Evolutionary conservation across 1,284 basidiomycete species (phyloP).

Genomic region (Ustilago cynodontis): DNA sequence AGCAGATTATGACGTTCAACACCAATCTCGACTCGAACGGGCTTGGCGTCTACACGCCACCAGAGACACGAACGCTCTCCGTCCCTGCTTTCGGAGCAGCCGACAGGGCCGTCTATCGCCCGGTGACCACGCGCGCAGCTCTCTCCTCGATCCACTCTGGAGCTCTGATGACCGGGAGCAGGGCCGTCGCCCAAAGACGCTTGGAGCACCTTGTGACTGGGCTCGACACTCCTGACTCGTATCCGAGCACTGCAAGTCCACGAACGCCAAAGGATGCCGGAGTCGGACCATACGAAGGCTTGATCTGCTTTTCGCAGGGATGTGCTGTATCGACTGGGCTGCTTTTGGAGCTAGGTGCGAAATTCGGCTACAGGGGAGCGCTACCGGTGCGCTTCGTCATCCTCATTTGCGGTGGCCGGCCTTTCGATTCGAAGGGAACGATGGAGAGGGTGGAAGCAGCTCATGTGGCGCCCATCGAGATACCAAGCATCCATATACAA

Average conservation of each 20-base stretch:
- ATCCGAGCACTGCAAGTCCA: slow-evolving; percentile 20
- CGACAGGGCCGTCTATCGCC: not conserved
- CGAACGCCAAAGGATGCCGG: slow-evolving; percentile 16
- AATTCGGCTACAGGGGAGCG: not conserved
- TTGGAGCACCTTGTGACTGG: not conserved
- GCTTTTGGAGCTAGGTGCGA: slow-evolving; percentile 16
- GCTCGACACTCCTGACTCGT: slow-evolving; percentile 25
- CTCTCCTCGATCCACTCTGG: no score
- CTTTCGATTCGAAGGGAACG: slow-evolving; percentile 25
- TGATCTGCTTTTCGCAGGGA: slow-evolving; percentile 56
- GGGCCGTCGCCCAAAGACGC: not conserved
- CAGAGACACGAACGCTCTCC: slow-evolving; percentile 19
- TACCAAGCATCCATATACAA: slow-evolving; percentile 41
- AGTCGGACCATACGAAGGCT: slow-evolving; percentile 23
- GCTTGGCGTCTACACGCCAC: slow-evolving; percentile 24
- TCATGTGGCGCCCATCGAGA: slow-evolving; percentile 9
- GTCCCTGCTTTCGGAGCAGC: not conserved
- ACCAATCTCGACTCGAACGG: slow-evolving; percentile 1
- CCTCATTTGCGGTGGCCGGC: slow-evolving; percentile 47
- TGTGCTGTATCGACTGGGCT: slow-evolving; percentile 47
- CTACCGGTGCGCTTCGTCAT: slow-evolving; percentile 35
- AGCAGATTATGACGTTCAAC: not conserved
- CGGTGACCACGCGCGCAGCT: not conserved
- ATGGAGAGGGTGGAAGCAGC: slow-evolving; percentile 27
- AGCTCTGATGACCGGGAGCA: no score